Evolutionary conservation across 306 rosid genomes (phyloP), one percentile per base, ranked within the genome.

Genomic region (Dryas drummondii): DNA sequence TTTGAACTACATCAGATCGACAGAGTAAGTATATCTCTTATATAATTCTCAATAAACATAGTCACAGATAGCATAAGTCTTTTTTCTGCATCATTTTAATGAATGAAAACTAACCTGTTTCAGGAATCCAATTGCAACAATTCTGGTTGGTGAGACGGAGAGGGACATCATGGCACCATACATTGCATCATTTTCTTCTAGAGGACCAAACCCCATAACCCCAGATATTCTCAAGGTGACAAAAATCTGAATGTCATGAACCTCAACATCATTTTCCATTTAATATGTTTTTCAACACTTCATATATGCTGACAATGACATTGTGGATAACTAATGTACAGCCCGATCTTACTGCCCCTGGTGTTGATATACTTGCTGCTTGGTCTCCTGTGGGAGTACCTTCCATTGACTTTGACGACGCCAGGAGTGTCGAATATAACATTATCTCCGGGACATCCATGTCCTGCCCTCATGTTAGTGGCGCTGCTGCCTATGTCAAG

Each of bases 301-400:
- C 53, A 13, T 7, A 12, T 72, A 60, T 60, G 16, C 42, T 59
- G 42, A 6, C 22, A 19, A 19, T 0, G 22, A 19, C 17, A 42
- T 58, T 19, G 13, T 41, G 66, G 17, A 51, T 40, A 50, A 45
- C 55, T 56, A 26, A 60, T 26, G 37, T 42, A 66, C 69, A 79
- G 86, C 83, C 81, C 8, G 81, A 71, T 79, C 14, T 79, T 16
- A 72, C 81, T 6, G 86, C 81, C 5, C 83, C 76, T 11, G 83
- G 86, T 10, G 78, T 71, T 17, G 80, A 79, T 42, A 83, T 79
- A 41, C 70, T 83, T 60, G 82, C 84, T 9, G 82, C 87, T 76
- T 76, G 84, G 81, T 68, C 84, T 52, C 82, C 76, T 0, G 56
- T 79, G 27, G 70, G 76, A 14, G 50, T 69, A 2, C 81, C 83